Evolutionary conservation across 2,329 filamentous ascomycete genomes (phyloP), one percentile per base, ranked within the genome.

Genomic region (Talaromyces islandicus): DNA sequence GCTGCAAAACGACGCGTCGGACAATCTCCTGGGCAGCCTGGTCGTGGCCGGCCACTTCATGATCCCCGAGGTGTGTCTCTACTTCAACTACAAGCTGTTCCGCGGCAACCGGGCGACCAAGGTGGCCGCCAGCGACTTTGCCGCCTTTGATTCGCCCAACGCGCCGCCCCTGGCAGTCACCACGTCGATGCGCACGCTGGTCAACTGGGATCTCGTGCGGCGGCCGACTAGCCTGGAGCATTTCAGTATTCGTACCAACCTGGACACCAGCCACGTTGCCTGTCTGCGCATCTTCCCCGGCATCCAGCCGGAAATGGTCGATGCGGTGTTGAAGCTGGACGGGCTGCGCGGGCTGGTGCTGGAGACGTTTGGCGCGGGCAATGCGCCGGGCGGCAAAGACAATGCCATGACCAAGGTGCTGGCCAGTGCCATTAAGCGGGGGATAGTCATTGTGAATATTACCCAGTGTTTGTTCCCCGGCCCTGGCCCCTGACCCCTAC

Each of bases 351-450:
- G 92, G 1, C 81, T 96, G 55, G 87, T 97, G 43, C 83, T 97
- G 50, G 92, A 96, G 77, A 96, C 92, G 0, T 96, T 96, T 73
- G 92, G 92, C 62, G 92, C 94, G 72, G 92, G 92, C 60, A 97
- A 96, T 75, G 89, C 92, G 11, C 92, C 92, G 2, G 89, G 88
- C 43, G 91, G 91, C 30, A 83, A 87, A 54, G 90, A 94, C 70
- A 90, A 90, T 59, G 87, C 85, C 56, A 83, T 96, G 72, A 92
- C 89, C 17, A 86, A 86, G 58, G 89, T 93, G 54, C 86, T 96
- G 68, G 83, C 85, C 19, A 84, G 86, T 50, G 92, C 90, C 24
- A 90, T 96, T 46, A 80, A 87, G 69, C 85, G 91, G 61, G 92
- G 91, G 41, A 87, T 94, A 64, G 86, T 94, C 61, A 88, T 97